Conservation (phyloP, 164 flowering plant species). For the Magnolia officinalis region DNA sequence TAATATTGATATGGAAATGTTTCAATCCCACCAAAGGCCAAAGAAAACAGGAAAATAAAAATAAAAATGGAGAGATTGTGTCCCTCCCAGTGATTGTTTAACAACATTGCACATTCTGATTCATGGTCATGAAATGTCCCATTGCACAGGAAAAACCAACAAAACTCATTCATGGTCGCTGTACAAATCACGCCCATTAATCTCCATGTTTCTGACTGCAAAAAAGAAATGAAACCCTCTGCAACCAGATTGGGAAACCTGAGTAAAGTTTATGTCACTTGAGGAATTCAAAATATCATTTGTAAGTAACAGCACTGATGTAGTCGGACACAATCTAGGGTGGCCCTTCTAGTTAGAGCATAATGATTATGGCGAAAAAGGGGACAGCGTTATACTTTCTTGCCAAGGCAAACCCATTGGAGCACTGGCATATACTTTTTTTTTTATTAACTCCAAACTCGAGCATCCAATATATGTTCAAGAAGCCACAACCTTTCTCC, state of each 20-base stretch:
- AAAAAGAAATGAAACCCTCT: not conserved
- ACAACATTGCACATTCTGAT: no score
- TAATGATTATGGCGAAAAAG: not conserved
- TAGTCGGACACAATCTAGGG: not conserved
- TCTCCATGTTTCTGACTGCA: not conserved
- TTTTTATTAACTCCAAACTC: no score
- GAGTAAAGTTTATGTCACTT: no score
- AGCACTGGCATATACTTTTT: not conserved
- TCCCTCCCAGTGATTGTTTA: no score
- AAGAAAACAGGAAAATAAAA: no score
- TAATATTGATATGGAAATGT: no score
- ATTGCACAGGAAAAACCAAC: not conserved
- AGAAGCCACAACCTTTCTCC: conserved; percentile 72
- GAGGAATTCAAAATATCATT: not conserved
- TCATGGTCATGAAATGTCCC: not conserved
- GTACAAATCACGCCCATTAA: not conserved
- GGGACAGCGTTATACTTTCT: no score
- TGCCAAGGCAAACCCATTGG: not conserved
- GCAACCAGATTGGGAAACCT: not conserved
- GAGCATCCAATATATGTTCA: conserved; percentile 3
- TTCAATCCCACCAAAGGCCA: no score
- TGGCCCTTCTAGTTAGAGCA: not conserved
- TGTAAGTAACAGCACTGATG: not conserved
- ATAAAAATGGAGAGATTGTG: no score
- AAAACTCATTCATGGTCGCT: not conserved